Evolutionary conservation across 2,329 filamentous ascomycete genomes (phyloP).

Genomic region (Plectosphaerella plurivora): DNA sequence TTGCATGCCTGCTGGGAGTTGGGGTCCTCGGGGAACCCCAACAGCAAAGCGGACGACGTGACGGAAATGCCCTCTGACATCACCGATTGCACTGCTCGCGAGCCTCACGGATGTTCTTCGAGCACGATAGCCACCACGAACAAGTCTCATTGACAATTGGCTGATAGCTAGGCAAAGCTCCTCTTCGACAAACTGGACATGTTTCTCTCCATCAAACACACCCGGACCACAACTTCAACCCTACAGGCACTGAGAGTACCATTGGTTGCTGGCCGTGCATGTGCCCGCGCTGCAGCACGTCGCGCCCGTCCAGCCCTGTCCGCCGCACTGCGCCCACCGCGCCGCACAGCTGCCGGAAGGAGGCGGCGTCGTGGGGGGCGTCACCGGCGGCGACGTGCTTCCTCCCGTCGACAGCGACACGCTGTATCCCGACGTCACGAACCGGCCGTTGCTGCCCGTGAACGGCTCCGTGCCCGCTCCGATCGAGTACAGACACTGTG

Average conservation of each 20-base stretch:
- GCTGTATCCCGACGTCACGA: conserved; percentile 13
- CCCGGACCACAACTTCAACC: neutral
- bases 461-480: conserved; percentile 55
- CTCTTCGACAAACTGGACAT: too few species aligned
- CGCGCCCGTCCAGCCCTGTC: conserved; percentile 17
- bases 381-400: neutral
- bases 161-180: too few species aligned
- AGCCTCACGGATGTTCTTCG: too few species aligned
- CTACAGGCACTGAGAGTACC: conserved; percentile 21
- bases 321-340: conserved; percentile 18
- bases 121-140: too few species aligned
- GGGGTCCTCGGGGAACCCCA: too few species aligned
- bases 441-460: conserved; percentile 33
- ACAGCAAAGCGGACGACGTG: too few species aligned
- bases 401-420: neutral
- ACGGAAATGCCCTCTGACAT: too few species aligned
- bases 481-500: conserved; percentile 48
- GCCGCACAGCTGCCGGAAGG: conserved; percentile 3
- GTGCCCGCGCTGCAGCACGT: conserved; percentile 19
- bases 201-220: too few species aligned
- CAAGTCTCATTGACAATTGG: too few species aligned
- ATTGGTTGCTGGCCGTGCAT: conserved; percentile 19
- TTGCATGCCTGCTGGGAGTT: too few species aligned
- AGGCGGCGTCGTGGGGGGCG: neutral
- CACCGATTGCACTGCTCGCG: too few species aligned